These are phyloP conservation scores for Colletotrichum incanum DNA, from an alignment of 2,329 filamentous ascomycete genomes.

Conservation along the genomic window DNA sequence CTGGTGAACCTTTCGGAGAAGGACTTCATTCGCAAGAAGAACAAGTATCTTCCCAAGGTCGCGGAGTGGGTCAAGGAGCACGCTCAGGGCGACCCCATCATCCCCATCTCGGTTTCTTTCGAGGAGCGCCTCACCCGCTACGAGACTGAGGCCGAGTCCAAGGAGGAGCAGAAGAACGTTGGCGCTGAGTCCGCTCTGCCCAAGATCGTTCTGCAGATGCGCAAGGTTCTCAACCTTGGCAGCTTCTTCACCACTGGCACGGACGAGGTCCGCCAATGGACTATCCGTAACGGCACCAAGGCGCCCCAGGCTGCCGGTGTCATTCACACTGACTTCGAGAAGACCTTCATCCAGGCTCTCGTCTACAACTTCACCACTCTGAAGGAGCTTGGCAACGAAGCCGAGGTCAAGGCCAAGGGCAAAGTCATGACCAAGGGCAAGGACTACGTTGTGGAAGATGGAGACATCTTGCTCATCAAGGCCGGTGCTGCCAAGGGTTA, in stretches of 20 bases:
- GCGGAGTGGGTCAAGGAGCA: constrained; percentile 96
- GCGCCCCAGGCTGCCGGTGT: constrained; percentile 98
- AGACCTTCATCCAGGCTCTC: constrained; percentile 98
- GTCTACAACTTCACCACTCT: constrained; percentile 91
- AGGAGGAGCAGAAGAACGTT: constrained; percentile 90
- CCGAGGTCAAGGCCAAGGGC: constrained; percentile 90
- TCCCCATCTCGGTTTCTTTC: constrained; percentile 92
- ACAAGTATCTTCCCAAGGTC: constrained; percentile 96
- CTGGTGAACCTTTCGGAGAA: constrained; percentile 97
- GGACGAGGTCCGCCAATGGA: constrained; percentile 99
- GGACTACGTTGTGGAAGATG: constrained; percentile 92
- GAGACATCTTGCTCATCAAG: constrained; percentile 90
- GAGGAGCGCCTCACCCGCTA: constrained; percentile 92
- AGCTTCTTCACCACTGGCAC: constrained; percentile 98
- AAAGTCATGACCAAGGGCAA: constrained; percentile 99
- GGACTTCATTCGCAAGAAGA: constrained; percentile 99
- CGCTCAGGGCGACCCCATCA: constrained; percentile 88
- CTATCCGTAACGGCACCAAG: constrained; percentile 94
- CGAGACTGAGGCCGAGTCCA: constrained; percentile 81
- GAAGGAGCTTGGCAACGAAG: constrained; percentile 91
- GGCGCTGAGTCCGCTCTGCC: constrained; percentile 90
- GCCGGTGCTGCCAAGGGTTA: constrained; percentile 84
- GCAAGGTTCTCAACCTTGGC: constrained; percentile 88
- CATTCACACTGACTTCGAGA: constrained; percentile 98
- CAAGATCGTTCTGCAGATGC: constrained; percentile 94